Percentiles rank a stretch among this genome's conserved stretches.
These are phyloP conservation scores for Apiotrichum laibachii DNA, from an alignment of 1,284 basidiomycete species.

Conservation along the genomic window DNA sequence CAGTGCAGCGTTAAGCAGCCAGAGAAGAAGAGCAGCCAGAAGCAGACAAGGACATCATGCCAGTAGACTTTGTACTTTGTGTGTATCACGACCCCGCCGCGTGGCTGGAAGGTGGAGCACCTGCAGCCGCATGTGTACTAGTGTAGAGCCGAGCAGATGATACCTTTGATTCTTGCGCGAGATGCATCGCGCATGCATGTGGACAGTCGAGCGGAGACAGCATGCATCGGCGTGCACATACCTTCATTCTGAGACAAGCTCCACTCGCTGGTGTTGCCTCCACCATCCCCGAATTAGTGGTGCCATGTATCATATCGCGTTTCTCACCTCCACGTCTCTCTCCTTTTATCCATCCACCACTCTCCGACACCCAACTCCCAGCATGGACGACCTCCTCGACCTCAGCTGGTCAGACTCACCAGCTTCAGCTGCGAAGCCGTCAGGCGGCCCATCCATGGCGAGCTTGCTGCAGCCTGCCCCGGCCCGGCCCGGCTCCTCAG, in stretches of 20 bases:
- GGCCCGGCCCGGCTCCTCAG: not conserved
- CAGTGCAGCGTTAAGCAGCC: not conserved
- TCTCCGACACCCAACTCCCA: no score
- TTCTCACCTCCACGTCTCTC: no score
- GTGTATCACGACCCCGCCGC: no score
- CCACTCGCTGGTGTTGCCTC: no score
- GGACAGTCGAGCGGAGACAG: no score
- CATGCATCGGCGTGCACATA: no score
- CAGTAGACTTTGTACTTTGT: not conserved
- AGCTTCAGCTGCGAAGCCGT: not conserved
- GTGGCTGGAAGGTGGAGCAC: no score
- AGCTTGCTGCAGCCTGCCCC: not conserved
- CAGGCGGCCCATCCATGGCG: not conserved
- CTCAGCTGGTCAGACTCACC: constrained; percentile 48
- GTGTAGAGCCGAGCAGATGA: not conserved
- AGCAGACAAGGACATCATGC: not conserved
- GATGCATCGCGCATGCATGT: not conserved
- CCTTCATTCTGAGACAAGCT: no score
- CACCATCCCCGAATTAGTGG: no score
- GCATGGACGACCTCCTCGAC: constrained; percentile 56
- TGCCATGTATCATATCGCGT: no score
- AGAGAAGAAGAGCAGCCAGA: not conserved
- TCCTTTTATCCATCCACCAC: no score
- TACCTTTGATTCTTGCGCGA: not conserved
- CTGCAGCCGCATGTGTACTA: no score